Base-by-base conservation (phyloP, 169 alveolate genomes). In the Toxoplasma gondii region DNA sequence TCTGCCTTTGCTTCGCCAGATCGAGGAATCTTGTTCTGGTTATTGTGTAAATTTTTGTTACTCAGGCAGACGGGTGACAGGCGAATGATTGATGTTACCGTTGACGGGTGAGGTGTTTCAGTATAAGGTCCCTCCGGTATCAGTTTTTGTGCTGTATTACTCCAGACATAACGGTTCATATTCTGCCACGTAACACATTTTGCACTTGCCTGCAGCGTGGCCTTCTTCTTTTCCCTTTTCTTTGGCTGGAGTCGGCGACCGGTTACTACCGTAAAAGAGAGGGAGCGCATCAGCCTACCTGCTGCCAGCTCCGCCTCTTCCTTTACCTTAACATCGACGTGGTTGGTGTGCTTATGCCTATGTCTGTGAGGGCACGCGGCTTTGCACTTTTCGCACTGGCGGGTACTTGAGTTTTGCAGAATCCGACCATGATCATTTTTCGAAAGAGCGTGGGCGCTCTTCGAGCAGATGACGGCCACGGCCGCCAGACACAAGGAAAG, bases 1-100 rank as follows among this genome's bases (percentile, higher is more conserved):
- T 82, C 41, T 31, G 64, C 22, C 90, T 41, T 29, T 16, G 67
- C 90, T 41, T 82, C 90, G 19, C 64, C 64, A 22, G 90, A 82
- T 27, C 90, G 90, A 29, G 90, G 90, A 82, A 82, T 82, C 36
- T 38, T 82, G 90, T 82, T 82, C 90, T 82, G 90, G 44, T 34
- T 2, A 22, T 7, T 74, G 74, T 16, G 16, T n/a, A 36, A 10
- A 19, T 31, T 0, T 17, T 74, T n/a, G 38, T 24, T 34, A 7
- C 82, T 31, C n/a, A n/a, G n/a, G 84, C 84, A 22, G 84, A 74
- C 84, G 43, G 10, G 86, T 78, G 39, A 31, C 49, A 17, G 43
- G n/a, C 78, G 45, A 38, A 9, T 9, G 67, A 24, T 16, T 4
- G 22, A 0, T 2, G 38, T 82, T 82, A 82, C 90, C 67, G 64